These are phyloP conservation scores for Podospora anserina DNA, from an alignment of 495 filamentous ascomycete genomes.

Conservation along the genomic window DNA sequence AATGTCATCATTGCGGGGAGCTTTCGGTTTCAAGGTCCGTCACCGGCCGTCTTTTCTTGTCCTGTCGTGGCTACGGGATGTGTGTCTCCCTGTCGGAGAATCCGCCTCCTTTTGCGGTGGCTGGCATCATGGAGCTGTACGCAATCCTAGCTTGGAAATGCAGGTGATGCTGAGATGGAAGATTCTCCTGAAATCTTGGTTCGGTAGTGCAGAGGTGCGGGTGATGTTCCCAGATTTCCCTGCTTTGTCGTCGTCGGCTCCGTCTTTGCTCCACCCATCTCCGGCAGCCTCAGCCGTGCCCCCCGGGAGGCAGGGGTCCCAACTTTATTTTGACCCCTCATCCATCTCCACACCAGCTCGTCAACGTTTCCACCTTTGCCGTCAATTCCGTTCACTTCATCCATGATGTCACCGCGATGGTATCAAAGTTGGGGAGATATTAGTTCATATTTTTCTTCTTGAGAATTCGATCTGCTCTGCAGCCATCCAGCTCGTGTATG, in stretches of 20 bases:
- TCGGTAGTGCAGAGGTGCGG: not conserved
- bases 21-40: not conserved
- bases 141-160: not conserved
- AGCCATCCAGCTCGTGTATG: not conserved
- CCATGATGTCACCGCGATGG: not conserved
- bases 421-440: not conserved
- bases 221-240: not conserved
- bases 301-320: conserved; percentile 18
- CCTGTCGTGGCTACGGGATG: not conserved
- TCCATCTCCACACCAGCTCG: too few relatives aligned
- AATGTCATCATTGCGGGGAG: conserved; percentile 22
- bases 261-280: conserved; percentile 10
- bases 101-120: not conserved
- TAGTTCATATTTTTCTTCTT: not conserved
- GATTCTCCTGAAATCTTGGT: not conserved
- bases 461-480: not conserved
- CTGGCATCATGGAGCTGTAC: not conserved
- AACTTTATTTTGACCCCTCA: conserved; percentile 29
- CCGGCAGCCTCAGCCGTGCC: conserved; percentile 11
- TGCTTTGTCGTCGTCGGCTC: not conserved
- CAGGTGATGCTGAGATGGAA: not conserved
- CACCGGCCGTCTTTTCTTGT: not conserved
- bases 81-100: not conserved
- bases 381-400: not conserved
- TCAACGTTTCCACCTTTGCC: not conserved